Conservation (phyloP, 2,329 filamentous ascomycete genomes). For the Blastomyces emzantsi region DNA sequence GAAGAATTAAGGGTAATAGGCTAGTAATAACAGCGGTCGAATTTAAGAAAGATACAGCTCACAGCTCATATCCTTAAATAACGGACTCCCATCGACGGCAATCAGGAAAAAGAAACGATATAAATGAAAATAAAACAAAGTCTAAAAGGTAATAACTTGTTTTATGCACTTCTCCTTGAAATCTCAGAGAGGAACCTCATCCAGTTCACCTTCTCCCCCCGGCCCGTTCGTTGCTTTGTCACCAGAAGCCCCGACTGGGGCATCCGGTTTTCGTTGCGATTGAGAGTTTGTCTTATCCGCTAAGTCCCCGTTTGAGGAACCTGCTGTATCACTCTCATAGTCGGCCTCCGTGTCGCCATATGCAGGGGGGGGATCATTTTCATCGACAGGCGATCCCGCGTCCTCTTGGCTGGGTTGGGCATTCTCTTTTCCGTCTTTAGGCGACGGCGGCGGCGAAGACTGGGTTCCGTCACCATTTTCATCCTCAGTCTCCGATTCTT, state of each 20-base stretch:
- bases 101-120: too few relatives aligned
- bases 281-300: conserved; percentile 2
- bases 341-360: conserved; percentile 11
- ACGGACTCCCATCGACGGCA: background rate
- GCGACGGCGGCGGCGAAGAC: conserved; percentile 17
- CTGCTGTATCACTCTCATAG: conserved; percentile 15
- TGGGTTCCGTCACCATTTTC: conserved; percentile 8
- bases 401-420: background rate
- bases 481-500: conserved; percentile 13
- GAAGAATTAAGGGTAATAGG: background rate
- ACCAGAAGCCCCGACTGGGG: background rate
- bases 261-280: background rate
- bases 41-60: background rate
- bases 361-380: conserved; percentile 12
- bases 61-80: background rate
- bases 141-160: background rate
- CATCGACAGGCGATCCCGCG: conserved; percentile 12
- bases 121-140: background rate
- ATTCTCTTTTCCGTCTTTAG: conserved; percentile 16
- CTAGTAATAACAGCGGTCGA: background rate
- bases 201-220: conserved; percentile 16
- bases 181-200: conserved; percentile 19
- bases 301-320: background rate
- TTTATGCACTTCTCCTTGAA: background rate
- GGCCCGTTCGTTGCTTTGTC: conserved; percentile 6